These are phyloP conservation scores for Kazachstania taianensis DNA, from an alignment of 805 yeast genomes.

Conservation along the genomic window DNA sequence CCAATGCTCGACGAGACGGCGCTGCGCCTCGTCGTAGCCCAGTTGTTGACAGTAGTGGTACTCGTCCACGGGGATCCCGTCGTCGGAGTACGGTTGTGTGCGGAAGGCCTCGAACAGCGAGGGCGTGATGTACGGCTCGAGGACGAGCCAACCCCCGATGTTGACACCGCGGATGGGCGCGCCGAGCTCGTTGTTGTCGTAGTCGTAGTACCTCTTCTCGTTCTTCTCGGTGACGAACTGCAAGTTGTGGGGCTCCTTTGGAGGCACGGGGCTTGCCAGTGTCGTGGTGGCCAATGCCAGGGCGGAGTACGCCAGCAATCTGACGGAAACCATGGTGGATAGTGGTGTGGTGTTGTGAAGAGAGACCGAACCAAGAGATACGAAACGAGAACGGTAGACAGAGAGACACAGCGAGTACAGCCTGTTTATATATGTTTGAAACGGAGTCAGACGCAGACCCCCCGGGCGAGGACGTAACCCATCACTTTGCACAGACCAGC, in stretches of 20 bases:
- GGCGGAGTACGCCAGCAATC: background rate
- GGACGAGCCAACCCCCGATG: conserved; percentile 83
- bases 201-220: conserved; percentile 19
- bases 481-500: no score
- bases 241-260: conserved; percentile 9
- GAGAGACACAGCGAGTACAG: no score
- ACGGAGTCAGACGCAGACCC: no score
- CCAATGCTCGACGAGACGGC: conserved; percentile 64
- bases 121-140: conserved; percentile 82
- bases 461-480: no score
- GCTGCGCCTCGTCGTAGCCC: conserved; percentile 49
- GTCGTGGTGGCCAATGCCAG: conserved; percentile 1
- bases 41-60: conserved; percentile 51
- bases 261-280: conserved; percentile 12
- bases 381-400: no score
- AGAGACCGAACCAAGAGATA: no score
- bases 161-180: conserved; percentile 48
- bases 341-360: background rate
- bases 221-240: conserved; percentile 14
- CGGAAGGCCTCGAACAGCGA: conserved; percentile 51
- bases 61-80: conserved; percentile 68
- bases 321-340: conserved; percentile 2
- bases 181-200: conserved; percentile 5
- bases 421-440: no score
- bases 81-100: conserved; percentile 24